Conservation (phyloP, 192 early-diverging fungal genomes). For the Anaeromyces robustus region DNA sequence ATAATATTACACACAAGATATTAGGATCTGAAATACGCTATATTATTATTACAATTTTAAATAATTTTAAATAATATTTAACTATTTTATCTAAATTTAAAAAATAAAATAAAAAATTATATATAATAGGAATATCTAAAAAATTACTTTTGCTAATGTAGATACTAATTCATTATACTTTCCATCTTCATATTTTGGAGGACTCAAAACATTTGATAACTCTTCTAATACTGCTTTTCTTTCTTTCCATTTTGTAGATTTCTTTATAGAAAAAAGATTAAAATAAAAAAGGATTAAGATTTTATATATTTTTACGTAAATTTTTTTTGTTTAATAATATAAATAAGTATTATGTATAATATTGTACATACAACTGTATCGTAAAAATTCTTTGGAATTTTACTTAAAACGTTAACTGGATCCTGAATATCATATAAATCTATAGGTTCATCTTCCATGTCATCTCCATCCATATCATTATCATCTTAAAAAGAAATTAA, state of each 20-base stretch:
- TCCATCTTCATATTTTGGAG: conserved; percentile 58
- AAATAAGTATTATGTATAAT: no score
- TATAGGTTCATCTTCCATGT: conserved; percentile 30
- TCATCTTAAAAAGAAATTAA: conserved; percentile 10
- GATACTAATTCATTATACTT: conserved; percentile 68
- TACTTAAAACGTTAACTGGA: conserved; percentile 76
- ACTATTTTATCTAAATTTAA: conserved; percentile 5
- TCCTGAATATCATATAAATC: conserved; percentile 75
- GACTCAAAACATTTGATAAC: conserved; percentile 48
- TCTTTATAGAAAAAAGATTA: no score
- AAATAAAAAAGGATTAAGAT: no score
- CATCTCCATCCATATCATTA: conserved; percentile 14
- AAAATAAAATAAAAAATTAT: background rate
- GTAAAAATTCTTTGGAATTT: conserved; percentile 71
- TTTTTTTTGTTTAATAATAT: no score
- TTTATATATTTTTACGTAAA: no score
- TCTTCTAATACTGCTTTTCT: conserved; percentile 79
- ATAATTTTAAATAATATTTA: no score
- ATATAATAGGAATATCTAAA: no score
- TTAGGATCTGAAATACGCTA: conserved; percentile 70
- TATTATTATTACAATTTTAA: background rate
- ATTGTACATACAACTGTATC: conserved; percentile 38
- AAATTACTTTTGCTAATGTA: conserved; percentile 67
- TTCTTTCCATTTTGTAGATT: conserved; percentile 89
- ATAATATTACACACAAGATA: conserved; percentile 61